These are phyloP conservation scores for Atkinsonella texensis DNA, from an alignment of 2,329 filamentous ascomycete species.

Conservation along the genomic window DNA sequence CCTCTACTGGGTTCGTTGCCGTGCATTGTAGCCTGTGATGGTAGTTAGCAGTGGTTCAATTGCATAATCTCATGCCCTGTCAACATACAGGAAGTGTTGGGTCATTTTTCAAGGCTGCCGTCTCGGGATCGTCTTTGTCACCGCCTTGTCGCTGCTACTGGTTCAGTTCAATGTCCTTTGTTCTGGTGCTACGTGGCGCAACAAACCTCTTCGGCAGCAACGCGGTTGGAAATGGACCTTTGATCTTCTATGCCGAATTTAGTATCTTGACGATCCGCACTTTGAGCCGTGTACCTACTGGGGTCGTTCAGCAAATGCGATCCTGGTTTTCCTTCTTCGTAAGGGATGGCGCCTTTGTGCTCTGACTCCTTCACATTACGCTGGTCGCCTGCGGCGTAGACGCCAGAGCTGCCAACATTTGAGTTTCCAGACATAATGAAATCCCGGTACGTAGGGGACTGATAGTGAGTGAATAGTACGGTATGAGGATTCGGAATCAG, in stretches of 20 bases:
- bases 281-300: conserved; percentile 38
- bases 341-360: conserved; percentile 35
- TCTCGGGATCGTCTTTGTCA: conserved; percentile 32
- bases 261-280: not conserved
- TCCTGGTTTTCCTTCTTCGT: conserved; percentile 59
- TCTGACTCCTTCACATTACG: conserved; percentile 47
- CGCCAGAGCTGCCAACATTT: conserved; percentile 49
- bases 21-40: conserved; percentile 44
- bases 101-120: conserved; percentile 39
- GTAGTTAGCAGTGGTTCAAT: not conserved
- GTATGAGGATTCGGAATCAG: no score
- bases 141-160: conserved; percentile 24
- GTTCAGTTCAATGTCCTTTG: conserved; percentile 5
- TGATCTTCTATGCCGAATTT: conserved; percentile 45
- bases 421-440: conserved; percentile 33
- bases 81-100: conserved; percentile 43
- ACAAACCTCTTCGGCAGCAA: conserved; percentile 48
- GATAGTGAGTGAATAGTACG: no score
- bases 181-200: not conserved
- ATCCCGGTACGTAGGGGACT: not conserved
- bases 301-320: conserved; percentile 60
- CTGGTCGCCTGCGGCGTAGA: conserved; percentile 74
- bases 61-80: no score
- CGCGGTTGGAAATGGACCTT: conserved; percentile 58
- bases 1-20: conserved; percentile 64